These are phyloP conservation scores for Fusarium algeriense DNA, from an alignment of 2,329 filamentous ascomycete genomes.

Conservation along the genomic window DNA sequence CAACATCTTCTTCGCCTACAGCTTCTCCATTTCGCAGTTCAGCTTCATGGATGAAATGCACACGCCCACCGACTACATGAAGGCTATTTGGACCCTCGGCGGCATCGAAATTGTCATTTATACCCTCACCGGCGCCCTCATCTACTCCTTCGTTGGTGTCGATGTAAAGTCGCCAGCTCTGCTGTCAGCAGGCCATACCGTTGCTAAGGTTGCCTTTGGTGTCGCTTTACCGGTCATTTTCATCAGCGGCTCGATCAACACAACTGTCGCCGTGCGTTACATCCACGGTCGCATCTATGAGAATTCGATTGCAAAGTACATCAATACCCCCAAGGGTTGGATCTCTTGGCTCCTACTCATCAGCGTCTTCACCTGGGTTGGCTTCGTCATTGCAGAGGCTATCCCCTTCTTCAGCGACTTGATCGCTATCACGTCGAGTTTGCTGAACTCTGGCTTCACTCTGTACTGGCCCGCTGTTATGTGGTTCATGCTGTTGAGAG, in stretches of 20 bases:
- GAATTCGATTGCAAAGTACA: slow-evolving; percentile 38
- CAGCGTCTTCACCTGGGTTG: slow-evolving; percentile 61
- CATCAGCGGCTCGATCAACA: slow-evolving; percentile 73
- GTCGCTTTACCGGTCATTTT: slow-evolving; percentile 76
- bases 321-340: slow-evolving; percentile 51
- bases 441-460: slow-evolving; percentile 59
- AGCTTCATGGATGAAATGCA: slow-evolving; percentile 62
- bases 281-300: slow-evolving; percentile 52
- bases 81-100: slow-evolving; percentile 70
- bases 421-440: slow-evolving; percentile 62
- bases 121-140: slow-evolving; percentile 70
- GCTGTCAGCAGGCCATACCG: slow-evolving; percentile 65
- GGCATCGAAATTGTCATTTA: slow-evolving; percentile 71
- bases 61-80: slow-evolving; percentile 55
- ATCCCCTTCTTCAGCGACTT: slow-evolving; percentile 79
- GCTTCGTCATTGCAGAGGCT: slow-evolving; percentile 68
- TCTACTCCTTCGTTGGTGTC: slow-evolving; percentile 74
- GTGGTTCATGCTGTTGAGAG: slow-evolving; percentile 53
- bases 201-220: slow-evolving; percentile 55
- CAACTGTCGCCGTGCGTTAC: slow-evolving; percentile 57
- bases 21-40: slow-evolving; percentile 60
- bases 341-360: slow-evolving; percentile 69
- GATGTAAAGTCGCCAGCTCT: slow-evolving; percentile 73
- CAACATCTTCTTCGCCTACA: slow-evolving; percentile 77
- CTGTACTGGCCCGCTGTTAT: slow-evolving; percentile 56